Conservation (phyloP, 345 rosid species). For the Eucalyptus lansdowneana region DNA sequence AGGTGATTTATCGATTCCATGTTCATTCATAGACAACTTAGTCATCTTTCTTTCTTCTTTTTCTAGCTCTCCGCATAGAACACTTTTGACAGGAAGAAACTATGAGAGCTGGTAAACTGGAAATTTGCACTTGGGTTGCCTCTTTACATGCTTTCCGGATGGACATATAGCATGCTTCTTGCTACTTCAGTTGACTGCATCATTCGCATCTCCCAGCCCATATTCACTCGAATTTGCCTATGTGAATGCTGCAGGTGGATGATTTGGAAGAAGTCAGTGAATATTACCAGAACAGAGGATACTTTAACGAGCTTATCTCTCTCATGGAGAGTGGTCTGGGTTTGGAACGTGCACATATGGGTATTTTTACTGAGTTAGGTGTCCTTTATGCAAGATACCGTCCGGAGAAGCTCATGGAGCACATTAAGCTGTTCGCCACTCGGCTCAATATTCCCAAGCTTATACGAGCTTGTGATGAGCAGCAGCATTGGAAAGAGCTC, state of each 20-base stretch:
- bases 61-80: neutral
- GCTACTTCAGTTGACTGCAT: neutral
- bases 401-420: constrained; percentile 94
- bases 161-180: neutral
- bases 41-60: neutral
- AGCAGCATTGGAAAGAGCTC: constrained; percentile 93
- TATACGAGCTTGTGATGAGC: constrained; percentile 94
- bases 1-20: constrained; percentile 24
- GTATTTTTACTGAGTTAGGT: constrained; percentile 94
- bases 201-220: neutral
- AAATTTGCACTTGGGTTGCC: neutral
- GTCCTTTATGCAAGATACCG: constrained; percentile 97
- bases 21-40: neutral
- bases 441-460: constrained; percentile 97
- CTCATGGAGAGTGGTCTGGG: constrained; percentile 99
- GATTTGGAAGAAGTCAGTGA: constrained; percentile 94
- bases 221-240: neutral
- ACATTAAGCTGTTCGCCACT: constrained; percentile 79
- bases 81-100: neutral
- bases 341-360: constrained; percentile 97
- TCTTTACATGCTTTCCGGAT: neutral
- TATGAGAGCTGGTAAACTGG: neutral
- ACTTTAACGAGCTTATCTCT: constrained; percentile 84
- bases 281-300: constrained; percentile 87
- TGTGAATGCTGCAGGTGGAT: constrained; percentile 48